Evolutionary conservation across 805 yeast genomes (phyloP).

Genomic region (Nakazawaea wyomingensis): DNA sequence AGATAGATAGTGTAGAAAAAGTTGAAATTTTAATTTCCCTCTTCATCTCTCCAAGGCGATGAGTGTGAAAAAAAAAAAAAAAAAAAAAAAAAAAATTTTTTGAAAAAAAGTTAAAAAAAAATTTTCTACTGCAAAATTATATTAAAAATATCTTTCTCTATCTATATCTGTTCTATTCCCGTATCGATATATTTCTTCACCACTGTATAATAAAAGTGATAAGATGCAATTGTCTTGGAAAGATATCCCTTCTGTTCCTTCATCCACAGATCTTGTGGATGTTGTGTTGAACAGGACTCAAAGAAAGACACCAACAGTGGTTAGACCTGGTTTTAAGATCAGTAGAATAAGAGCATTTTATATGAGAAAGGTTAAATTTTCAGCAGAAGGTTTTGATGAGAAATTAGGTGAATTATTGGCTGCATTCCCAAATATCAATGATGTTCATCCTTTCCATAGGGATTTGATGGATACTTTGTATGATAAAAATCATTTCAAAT

Average conservation of each 20-base stretch:
- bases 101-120: neutral
- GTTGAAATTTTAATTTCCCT: too few relatives aligned
- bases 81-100: conserved; percentile 5
- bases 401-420: conserved; percentile 79
- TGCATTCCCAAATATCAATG: conserved; percentile 95
- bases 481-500: conserved; percentile 97
- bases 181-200: neutral
- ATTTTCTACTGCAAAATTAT: neutral
- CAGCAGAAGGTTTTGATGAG: conserved; percentile 94
- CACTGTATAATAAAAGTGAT: neutral
- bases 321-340: conserved; percentile 93
- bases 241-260: conserved; percentile 94
- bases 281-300: conserved; percentile 96
- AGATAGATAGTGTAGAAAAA: too few relatives aligned
- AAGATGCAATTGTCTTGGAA: conserved; percentile 97
- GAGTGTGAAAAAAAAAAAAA: neutral
- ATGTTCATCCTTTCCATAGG: conserved; percentile 97
- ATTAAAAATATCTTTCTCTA: too few relatives aligned
- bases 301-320: conserved; percentile 98
- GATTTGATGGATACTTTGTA: conserved; percentile 97
- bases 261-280: conserved; percentile 89
- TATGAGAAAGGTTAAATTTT: conserved; percentile 96
- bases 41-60: neutral
- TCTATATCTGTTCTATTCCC: neutral
- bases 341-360: conserved; percentile 95